Conservation (phyloP, 139 green algal genomes). For the Auxenochlorella pyrenoidosa region DNA sequence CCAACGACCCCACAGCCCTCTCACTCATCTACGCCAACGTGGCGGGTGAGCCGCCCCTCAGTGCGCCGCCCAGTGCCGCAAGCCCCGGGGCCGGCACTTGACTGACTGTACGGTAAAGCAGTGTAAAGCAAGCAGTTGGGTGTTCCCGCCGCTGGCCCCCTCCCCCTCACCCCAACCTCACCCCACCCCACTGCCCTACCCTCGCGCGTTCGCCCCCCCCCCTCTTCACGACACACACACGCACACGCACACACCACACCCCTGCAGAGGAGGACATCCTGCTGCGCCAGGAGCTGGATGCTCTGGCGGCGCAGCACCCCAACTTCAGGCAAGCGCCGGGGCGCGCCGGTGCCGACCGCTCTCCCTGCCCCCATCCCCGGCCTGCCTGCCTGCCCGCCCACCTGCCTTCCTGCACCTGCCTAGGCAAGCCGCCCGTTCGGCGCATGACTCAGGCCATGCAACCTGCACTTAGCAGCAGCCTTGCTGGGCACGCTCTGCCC, state of each 20-base stretch:
- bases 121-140: no score
- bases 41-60: constrained; percentile 36
- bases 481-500: neutral
- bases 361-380: no score
- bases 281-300: constrained; percentile 74
- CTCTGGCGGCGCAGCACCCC: constrained; percentile 61
- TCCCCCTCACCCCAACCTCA: no score
- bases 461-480: neutral
- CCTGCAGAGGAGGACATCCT: constrained; percentile 83
- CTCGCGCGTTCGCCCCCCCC: neutral
- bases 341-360: no score
- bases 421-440: no score
- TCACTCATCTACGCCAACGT: constrained; percentile 91
- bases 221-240: neutral
- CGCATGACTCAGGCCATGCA: no score
- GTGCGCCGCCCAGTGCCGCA: no score
- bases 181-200: neutral
- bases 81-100: no score
- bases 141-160: no score
- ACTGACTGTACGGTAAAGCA: no score
- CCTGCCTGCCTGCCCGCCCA: neutral
- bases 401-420: no score
- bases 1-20: constrained; percentile 77
- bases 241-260: neutral
- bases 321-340: constrained; percentile 46